Evolutionary conservation across 2,329 filamentous ascomycete species (phyloP), one percentile per base, ranked within the genome.

Genomic region (Mycosphaerella arachidis): DNA sequence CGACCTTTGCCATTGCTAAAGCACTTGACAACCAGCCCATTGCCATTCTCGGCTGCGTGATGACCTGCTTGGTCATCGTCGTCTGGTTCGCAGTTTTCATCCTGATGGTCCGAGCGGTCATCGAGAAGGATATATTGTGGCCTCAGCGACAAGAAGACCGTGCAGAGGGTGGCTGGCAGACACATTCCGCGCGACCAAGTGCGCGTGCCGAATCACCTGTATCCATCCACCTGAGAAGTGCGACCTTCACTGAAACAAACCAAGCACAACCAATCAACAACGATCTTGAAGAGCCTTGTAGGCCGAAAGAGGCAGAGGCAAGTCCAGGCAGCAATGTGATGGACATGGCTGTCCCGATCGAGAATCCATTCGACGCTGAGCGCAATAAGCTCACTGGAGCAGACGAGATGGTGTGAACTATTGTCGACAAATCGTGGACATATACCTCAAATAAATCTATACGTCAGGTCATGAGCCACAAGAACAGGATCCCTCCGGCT

Each of bases 91-190:
- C 85, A 51, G 86, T 94, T 6, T 86, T 90, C 58, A 76, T 70
- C 3, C 85, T 84, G 75, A 92, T 93, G 88, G 69, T 91, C 37
- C 77, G 83, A 29, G 87, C 88, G n/a, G 79, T 93, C 10, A 73
- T 82, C 58, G 76, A 80, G 29, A 85, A 79, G 64, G 83, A 91
- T 69, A 82, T 94, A n/a, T 74, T 93, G 1, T 92, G 88, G 89
- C 89, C 90, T 5, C 82, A 86, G 71, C 89, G 87, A 70, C 86
- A 88, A 33, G 83, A 86, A 68, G 84, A 87, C 72, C 78, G 82
- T 55, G 81, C 83, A 30, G 84, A 86, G 66, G 84, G 84, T 48
- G 84, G 84, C 0, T 87, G 84, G 74, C 66, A 55, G 18, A 63
- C 62, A 30, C 45, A 60, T 8, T 40, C 18, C 18, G 48, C 53